Base-by-base conservation (phyloP, 116 monocot genomes). In the Trichopus zeylanicus region DNA sequence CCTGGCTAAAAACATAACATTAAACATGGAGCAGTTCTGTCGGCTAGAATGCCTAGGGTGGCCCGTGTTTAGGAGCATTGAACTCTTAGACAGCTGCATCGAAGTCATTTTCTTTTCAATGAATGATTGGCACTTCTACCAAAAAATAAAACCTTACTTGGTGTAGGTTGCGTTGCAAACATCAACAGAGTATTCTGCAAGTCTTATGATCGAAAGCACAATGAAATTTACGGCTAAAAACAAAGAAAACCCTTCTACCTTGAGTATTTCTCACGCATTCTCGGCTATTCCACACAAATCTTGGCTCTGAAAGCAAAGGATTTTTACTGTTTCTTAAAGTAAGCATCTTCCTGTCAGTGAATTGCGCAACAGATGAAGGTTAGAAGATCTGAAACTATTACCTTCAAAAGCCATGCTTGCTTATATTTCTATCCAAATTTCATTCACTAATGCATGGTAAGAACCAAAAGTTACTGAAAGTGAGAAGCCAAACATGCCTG, bases 191-290 rank as follows among this genome's bases (percentile, higher is more conserved):
- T n/a, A n/a, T n/a, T n/a, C n/a, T n/a, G n/a, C n/a, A n/a, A n/a
- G n/a, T n/a, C n/a, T n/a, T n/a, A n/a, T n/a, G n/a, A n/a, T n/a
- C n/a, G n/a, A n/a, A n/a, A n/a, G n/a, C n/a, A n/a, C n/a, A n/a
- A n/a, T n/a, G n/a, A n/a, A n/a, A n/a, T n/a, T n/a, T n/a, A n/a
- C n/a, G n/a, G n/a, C n/a, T n/a, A n/a, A n/a, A n/a, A n/a, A n/a
- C 24, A 60, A 16, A 13, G 1, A 24, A 32, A 20, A 12, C 21
- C 18, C n/a, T 27, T 25, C 26, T 68, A 88, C 87, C 79, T 83
- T 74, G 1, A 79, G 60, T 12, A 74, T 70, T 51, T 77, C 79
- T 7, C 54, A 73, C 31, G 87, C 82, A 79, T 88, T 88, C 30
- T 68, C 83, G 12, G 79, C 74, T 57, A 74, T 59, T 48, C 65